Conservation (phyloP, 2,329 filamentous ascomycete species). For the Xylaria sp. region DNA sequence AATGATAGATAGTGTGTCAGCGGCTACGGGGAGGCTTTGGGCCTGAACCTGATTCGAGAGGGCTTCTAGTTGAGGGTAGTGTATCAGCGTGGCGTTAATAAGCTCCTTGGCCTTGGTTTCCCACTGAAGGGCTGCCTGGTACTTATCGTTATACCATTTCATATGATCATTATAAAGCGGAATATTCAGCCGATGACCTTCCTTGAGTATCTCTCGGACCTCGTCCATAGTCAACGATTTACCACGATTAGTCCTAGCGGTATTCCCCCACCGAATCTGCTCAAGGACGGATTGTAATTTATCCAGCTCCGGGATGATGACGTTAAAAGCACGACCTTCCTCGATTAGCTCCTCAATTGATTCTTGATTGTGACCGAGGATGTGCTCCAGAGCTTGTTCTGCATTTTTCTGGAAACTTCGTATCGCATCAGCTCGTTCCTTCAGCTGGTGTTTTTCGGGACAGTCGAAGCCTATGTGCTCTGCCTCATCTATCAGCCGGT, state of each 20-base stretch:
- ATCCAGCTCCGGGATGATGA: constrained; percentile 89
- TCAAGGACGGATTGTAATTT: constrained; percentile 79
- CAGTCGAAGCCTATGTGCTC: constrained; percentile 92
- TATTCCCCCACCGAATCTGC: constrained; percentile 87
- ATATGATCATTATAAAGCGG: constrained; percentile 82
- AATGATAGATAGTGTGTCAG: constrained; percentile 79
- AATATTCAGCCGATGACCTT: constrained; percentile 78
- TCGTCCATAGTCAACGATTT: constrained; percentile 76
- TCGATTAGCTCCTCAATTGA: constrained; percentile 93
- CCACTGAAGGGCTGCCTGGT: constrained; percentile 81
- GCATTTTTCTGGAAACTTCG: constrained; percentile 83
- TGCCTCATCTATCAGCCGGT: constrained; percentile 81
- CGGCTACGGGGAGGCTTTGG: constrained; percentile 76
- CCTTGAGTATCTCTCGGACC: constrained; percentile 77
- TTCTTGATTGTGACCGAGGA: constrained; percentile 66
- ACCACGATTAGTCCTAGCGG: constrained; percentile 68
- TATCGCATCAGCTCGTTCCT: constrained; percentile 85
- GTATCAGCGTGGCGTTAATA: constrained; percentile 87
- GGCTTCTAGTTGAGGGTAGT: constrained; percentile 93
- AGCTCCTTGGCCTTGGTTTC: constrained; percentile 91
- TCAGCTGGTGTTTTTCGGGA: constrained; percentile 83
- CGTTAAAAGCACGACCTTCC: constrained; percentile 84
- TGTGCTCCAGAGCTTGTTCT: constrained; percentile 70
- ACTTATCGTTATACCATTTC: constrained; percentile 75
- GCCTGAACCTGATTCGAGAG: constrained; percentile 79